Conservation (phyloP, 1,139 yeast species). For the Debaryomycetaceae sp. region DNA sequence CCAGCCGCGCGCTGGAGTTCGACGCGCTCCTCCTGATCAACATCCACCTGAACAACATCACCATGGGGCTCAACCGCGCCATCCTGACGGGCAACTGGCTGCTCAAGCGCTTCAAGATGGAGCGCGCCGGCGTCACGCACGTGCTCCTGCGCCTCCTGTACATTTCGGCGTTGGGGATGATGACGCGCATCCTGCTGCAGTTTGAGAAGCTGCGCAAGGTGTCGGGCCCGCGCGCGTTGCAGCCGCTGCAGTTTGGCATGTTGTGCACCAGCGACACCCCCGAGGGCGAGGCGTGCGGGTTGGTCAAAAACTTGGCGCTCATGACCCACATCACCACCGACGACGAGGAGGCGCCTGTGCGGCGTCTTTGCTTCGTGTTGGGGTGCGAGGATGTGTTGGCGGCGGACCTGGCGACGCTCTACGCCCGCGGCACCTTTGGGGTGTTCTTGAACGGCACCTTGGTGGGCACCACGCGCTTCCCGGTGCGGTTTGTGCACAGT, state of each 20-base stretch:
- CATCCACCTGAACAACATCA: constrained; percentile 87
- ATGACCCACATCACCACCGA: constrained; percentile 99
- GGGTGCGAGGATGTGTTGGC: constrained; percentile 87
- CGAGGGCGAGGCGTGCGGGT: constrained; percentile 99
- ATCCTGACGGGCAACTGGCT: constrained; percentile 99
- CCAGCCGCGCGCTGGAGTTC: constrained; percentile 91
- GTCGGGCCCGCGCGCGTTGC: constrained; percentile 98
- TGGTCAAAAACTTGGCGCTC: constrained; percentile 90
- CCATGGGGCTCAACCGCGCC: constrained; percentile 93
- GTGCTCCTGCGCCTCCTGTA: constrained; percentile 87
- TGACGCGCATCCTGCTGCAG: constrained; percentile 98
- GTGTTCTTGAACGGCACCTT: constrained; percentile 91
- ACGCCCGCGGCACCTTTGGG: constrained; percentile 73
- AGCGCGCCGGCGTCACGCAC: constrained; percentile 98
- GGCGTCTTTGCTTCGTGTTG: constrained; percentile 66
- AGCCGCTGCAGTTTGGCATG: constrained; percentile 99
- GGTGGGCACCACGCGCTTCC: constrained; percentile 84
- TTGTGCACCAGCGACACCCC: constrained; percentile 98
- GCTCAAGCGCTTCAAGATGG: constrained; percentile 97
- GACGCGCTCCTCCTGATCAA: constrained; percentile 88
- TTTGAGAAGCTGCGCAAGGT: constrained; percentile 97
- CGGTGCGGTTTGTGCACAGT: constrained; percentile 69
- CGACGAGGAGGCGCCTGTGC: constrained; percentile 90
- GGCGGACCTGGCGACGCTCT: constrained; percentile 80
- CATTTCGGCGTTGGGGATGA: constrained; percentile 96